Percentiles rank a stretch among this genome's conserved stretches.
Evolutionary conservation across 257 asterid genomes (phyloP).

Genomic region (Misopates orontium): DNA sequence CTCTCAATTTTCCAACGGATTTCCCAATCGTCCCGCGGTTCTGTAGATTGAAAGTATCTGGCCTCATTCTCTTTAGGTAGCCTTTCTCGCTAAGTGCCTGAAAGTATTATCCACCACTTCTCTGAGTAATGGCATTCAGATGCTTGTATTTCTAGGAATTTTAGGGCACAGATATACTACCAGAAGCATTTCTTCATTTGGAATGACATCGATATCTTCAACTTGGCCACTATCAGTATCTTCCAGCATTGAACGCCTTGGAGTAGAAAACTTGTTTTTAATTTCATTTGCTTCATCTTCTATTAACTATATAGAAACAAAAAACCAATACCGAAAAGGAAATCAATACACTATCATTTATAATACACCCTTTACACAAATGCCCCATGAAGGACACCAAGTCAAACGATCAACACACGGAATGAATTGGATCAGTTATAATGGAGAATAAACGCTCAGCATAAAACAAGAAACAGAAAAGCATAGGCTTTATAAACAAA

Average conservation of each 20-base stretch:
- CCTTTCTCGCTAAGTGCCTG: conserved; percentile 99
- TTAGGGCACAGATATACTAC: conserved; percentile 40
- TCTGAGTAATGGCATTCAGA: conserved; percentile 24
- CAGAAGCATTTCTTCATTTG: conserved; percentile 94
- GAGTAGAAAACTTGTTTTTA: conserved; percentile 77
- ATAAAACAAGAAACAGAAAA: conserved; percentile 7
- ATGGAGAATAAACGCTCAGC: conserved; percentile 3
- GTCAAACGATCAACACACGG: conserved; percentile 4
- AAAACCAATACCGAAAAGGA: conserved; percentile 16
- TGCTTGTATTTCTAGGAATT: conserved; percentile 14
- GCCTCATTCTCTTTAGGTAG: conserved; percentile 91
- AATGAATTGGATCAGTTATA: not conserved
- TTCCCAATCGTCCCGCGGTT: conserved; percentile 94
- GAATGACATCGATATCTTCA: conserved; percentile 91
- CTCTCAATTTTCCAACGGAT: conserved; percentile 93
- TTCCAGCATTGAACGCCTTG: conserved; percentile 89
- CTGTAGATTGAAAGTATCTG: conserved; percentile 92
- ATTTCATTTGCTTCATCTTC: conserved; percentile 87
- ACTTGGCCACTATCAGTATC: conserved; percentile 77
- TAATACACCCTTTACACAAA: not conserved
- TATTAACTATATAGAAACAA: conserved; percentile 49
- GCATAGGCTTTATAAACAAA: conserved; percentile 9
- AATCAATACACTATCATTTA: conserved; percentile 18
- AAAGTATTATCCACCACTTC: conserved; percentile 22
- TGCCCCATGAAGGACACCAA: conserved; percentile 2